Evolutionary conservation across 345 rosid genomes (phyloP), one percentile per base, ranked within the genome.

Genomic region (Orychophragmus violaceus): DNA sequence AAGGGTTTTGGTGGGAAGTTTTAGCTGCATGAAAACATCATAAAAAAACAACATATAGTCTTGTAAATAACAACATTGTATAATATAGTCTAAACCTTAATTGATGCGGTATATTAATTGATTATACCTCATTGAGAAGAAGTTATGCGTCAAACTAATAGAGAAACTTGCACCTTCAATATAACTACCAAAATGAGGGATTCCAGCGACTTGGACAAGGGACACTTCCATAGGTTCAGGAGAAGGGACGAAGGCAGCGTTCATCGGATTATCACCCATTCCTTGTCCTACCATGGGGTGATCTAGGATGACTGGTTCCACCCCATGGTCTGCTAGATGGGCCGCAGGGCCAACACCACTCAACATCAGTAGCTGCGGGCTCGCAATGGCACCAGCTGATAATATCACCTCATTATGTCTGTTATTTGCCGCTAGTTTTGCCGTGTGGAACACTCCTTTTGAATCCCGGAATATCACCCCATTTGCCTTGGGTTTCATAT

Each of bases 331-430:
- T 17, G 4, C 8, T 27, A 89, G 95, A 32, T 82, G 84, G 2
- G 42, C 8, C 4, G 50, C 60, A 0, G 98, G 96, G 6, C 96
- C 98, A 12, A 91, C 70, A 0, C 92, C 92, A 50, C 92, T 89
- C n/a, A 91, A 39, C 95, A 91, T 79, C 48, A 91, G 28, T 11
- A 87, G 45, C 10, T 89, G 96, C 3, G 96, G 98, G 80, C 95
- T 91, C 11, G 88, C 92, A 0, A 91, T 25, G 22, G 98, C 95
- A 6, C 98, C 96, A 0, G 95, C 95, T 5, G 98, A 74, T 57
- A 85, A 12, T 13, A 89, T 82, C 19, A 87, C 71, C 77, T 91
- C 98, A 58, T 64, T 87, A 66, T 23, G 69, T 1, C 45, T 4
- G 30, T 75, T 51, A 5, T 50, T 14, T 1, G 28, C 52, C 3